A percentile compares a stretch with the other conserved stretches of the same genome.
phyloP scores from a whole-genome alignment of 352 stramenopile species.

The Peronospora belbahrii region DNA sequence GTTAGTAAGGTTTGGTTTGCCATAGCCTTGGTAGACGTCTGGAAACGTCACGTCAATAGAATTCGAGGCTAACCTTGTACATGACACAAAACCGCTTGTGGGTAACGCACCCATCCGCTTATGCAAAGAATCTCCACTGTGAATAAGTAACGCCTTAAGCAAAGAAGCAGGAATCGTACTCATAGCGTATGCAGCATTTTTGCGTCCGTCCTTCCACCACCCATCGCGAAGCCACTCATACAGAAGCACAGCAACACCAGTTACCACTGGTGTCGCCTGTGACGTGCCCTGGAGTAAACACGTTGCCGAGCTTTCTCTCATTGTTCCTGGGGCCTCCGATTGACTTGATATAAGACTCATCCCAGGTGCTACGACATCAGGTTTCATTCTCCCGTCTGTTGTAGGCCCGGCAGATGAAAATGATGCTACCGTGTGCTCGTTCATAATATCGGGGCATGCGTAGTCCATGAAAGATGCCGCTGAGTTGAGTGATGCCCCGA shows the following conservation, averaged over 20 bases:
- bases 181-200: slow-evolving; percentile 50
- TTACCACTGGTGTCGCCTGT: slow-evolving; percentile 68
- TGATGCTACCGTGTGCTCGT: slow-evolving; percentile 64
- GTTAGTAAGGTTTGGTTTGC: slow-evolving; percentile 74
- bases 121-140: slow-evolving; percentile 55
- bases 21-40: slow-evolving; percentile 76
- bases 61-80: slow-evolving; percentile 26
- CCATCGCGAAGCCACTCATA: slow-evolving; percentile 75
- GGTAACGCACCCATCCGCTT: slow-evolving; percentile 35
- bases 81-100: slow-evolving; percentile 42
- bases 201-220: slow-evolving; percentile 63
- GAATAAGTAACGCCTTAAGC: slow-evolving; percentile 76
- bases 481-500: slow-evolving; percentile 66
- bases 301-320: slow-evolving; percentile 40
- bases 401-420: slow-evolving; percentile 83
- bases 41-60: slow-evolving; percentile 37
- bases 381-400: slow-evolving; percentile 77
- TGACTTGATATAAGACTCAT: slow-evolving; percentile 74
- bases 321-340: slow-evolving; percentile 47
- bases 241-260: slow-evolving; percentile 61
- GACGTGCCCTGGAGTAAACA: slow-evolving; percentile 75
- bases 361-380: slow-evolving; percentile 80
- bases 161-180: slow-evolving; percentile 53
- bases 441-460: slow-evolving; percentile 54
- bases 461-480: slow-evolving; percentile 41